Evolutionary conservation across 1,139 yeast genomes (phyloP), one percentile per base, ranked within the genome.

Genomic region (Zygosaccharomyces sapae): DNA sequence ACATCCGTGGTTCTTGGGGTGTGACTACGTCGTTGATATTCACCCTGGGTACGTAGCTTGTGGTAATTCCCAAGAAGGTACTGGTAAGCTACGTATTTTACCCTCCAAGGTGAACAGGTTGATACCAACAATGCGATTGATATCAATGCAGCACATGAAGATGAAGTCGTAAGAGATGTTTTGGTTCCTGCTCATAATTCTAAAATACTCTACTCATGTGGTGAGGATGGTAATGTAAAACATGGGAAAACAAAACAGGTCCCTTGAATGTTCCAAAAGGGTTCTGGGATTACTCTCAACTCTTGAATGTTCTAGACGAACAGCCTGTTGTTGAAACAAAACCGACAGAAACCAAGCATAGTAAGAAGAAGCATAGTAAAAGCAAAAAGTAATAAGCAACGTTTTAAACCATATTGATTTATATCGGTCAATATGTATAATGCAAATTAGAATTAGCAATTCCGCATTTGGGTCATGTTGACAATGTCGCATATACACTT

Each of bases 21-120:
- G 97, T 66, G 95, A 89, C 57, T 92, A 92, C 58, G 94, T 90
- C 3, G 79, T 88, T 5, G 94, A 86, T 56, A 55, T 87, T 4
- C 73, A 71, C 52, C 79, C 84, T 0, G 89, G 89, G 1, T 86
- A 74, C 59, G 74, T 84, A 41, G 81, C 86, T 0, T 77, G 77
- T 43, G 97, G 97, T 1, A 64, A 69, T 33, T 72, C 77, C 42
- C 78, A 86, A 25, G 81, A 79, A 51, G 71, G 79, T 2, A 62
- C 66, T 35, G 70, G 73, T 5, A 70, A 76, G 13, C 61, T 89
- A 36, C 55, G 56, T 38, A 41, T 65, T 8, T 65, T 76, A 38
- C 82, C 85, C 82, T 87, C 56, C 68, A 74, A 1, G 62, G 67
- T 12, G 95, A 86, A 52, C 52, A 58, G 10, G 71, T 83, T 22